phyloP scores from a whole-genome alignment of 2,329 filamentous ascomycete genomes.

The Diaporthe humulicola region DNA sequence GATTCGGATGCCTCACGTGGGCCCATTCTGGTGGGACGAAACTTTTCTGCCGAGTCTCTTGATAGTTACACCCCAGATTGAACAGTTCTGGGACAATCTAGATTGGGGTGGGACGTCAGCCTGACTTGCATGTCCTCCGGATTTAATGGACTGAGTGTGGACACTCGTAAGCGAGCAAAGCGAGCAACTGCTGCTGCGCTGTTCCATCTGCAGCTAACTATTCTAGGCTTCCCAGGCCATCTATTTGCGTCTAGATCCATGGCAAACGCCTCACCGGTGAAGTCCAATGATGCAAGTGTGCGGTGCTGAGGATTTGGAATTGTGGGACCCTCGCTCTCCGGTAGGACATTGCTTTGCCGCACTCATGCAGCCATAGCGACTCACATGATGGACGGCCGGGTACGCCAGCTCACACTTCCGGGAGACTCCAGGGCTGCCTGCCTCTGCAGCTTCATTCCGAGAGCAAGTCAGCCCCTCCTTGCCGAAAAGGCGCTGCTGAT shows the following conservation, averaged over 20 bases:
- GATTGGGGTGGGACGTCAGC: background rate
- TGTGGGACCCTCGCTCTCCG: slow-evolving; percentile 13
- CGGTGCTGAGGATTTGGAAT: slow-evolving; percentile 25
- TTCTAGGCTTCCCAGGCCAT: slow-evolving; percentile 4
- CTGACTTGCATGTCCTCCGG: background rate
- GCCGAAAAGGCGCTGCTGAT: background rate
- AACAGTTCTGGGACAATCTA: background rate
- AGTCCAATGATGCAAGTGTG: slow-evolving; percentile 13
- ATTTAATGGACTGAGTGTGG: background rate
- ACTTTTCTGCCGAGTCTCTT: background rate
- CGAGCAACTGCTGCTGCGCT: background rate
- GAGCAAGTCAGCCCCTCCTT: background rate
- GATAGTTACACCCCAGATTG: background rate
- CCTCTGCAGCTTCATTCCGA: background rate
- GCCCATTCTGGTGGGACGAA: background rate
- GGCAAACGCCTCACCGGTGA: slow-evolving; percentile 16
- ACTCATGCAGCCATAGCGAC: slow-evolving; percentile 26
- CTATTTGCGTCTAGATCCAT: slow-evolving; percentile 5
- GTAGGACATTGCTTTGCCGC: slow-evolving; percentile 21
- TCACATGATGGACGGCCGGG: slow-evolving; percentile 29
- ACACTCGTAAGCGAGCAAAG: background rate
- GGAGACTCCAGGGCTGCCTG: background rate
- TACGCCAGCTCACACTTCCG: slow-evolving; percentile 8
- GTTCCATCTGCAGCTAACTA: background rate
- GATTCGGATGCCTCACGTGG: background rate